Percentiles rank a stretch among this genome's conserved stretches.
Evolutionary conservation across 768 basidiomycete species (phyloP).

Genomic region (Mycena indigotica): DNA sequence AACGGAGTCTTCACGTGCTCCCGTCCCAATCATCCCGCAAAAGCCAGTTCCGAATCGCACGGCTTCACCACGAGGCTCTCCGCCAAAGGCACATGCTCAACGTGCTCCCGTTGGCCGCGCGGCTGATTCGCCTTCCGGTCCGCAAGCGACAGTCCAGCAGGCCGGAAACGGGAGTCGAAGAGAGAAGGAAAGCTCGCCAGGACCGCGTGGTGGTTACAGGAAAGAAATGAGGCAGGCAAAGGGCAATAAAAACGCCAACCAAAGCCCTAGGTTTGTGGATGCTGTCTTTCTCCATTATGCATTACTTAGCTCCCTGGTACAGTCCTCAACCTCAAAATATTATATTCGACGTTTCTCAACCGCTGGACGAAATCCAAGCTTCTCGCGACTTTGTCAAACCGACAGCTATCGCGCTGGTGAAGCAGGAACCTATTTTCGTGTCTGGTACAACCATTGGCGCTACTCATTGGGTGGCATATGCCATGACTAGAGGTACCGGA

Average conservation of each 20-base stretch:
- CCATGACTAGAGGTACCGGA: slow-evolving; percentile 76
- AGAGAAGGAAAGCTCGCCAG: slow-evolving; percentile 75
- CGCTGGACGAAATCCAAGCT: slow-evolving; percentile 75
- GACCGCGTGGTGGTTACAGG: slow-evolving; percentile 48
- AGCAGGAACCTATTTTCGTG: slow-evolving; percentile 81
- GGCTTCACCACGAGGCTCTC: slow-evolving; percentile 64
- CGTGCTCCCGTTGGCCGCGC: slow-evolving; percentile 49
- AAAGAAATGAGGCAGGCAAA: slow-evolving; percentile 41
- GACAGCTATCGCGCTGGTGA: slow-evolving; percentile 88
- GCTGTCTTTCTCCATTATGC: neutral
- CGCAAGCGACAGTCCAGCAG: slow-evolving; percentile 34
- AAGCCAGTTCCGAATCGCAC: slow-evolving; percentile 51
- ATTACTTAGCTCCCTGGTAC: slow-evolving; percentile 10
- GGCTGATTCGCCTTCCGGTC: slow-evolving; percentile 53
- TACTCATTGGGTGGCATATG: slow-evolving; percentile 91
- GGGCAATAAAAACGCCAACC: slow-evolving; percentile 47
- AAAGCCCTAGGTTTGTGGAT: slow-evolving; percentile 58
- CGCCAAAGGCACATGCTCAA: slow-evolving; percentile 60
- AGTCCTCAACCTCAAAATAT: slow-evolving; percentile 71
- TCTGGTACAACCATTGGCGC: slow-evolving; percentile 88
- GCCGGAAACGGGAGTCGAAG: slow-evolving; percentile 38
- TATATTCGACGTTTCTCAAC: slow-evolving; percentile 73
- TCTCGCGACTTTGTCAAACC: slow-evolving; percentile 77
- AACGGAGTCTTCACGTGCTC: slow-evolving; percentile 47
- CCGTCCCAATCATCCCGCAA: slow-evolving; percentile 65